phyloP scores from a whole-genome alignment of 192 early-diverging fungal genomes.

The Gryganskiella cystojenkinii region DNA sequence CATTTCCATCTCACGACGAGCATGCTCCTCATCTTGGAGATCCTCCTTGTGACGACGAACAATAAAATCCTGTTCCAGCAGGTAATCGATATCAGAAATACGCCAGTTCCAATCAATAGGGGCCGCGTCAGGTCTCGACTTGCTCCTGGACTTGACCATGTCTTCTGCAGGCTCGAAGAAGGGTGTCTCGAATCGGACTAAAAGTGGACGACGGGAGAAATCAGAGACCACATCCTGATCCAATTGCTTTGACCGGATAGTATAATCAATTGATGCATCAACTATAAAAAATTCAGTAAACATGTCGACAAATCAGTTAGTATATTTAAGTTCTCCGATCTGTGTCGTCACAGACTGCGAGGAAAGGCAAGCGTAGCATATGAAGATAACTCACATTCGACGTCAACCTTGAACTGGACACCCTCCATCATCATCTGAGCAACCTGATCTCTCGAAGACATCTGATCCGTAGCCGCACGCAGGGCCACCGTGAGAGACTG shows the following conservation, averaged over 20 bases:
- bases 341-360: not conserved
- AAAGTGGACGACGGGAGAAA: constrained; percentile 53
- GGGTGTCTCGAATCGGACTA: constrained; percentile 61
- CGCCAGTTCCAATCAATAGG: constrained; percentile 62
- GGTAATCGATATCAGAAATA: constrained; percentile 61
- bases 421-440: constrained; percentile 59
- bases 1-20: constrained; percentile 45
- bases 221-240: constrained; percentile 55
- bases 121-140: constrained; percentile 44
- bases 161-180: constrained; percentile 62
- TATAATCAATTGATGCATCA: constrained; percentile 47
- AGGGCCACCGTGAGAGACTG: constrained; percentile 33
- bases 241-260: constrained; percentile 21
- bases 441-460: constrained; percentile 54
- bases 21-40: constrained; percentile 43
- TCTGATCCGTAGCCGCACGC: constrained; percentile 41
- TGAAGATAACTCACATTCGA: constrained; percentile 32
- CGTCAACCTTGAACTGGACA: constrained; percentile 60
- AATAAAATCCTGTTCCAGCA: constrained; percentile 60
- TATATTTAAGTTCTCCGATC: not conserved
- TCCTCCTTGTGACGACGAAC: constrained; percentile 29
- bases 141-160: constrained; percentile 57
- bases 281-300: constrained; percentile 6
- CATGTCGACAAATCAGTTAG: not conserved
- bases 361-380: not conserved